phyloP scores from a whole-genome alignment of 306 rosid genomes.

The Malus orientalis region DNA sequence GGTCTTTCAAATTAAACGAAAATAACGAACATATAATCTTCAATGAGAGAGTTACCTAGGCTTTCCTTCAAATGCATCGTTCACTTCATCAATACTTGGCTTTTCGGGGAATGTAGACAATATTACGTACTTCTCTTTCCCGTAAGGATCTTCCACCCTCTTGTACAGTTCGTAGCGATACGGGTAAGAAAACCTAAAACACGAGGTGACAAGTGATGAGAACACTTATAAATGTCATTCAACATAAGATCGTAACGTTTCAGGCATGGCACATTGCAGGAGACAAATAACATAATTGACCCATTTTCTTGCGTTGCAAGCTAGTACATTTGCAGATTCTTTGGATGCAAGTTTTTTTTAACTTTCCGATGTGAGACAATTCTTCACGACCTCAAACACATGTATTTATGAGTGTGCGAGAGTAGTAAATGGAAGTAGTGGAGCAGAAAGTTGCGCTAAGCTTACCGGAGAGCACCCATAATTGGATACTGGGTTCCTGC shows the following conservation, averaged over 20 bases:
- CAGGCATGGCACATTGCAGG: not conserved
- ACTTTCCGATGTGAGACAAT: not conserved
- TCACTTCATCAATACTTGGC: conserved; percentile 64
- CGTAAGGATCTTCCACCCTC: conserved; percentile 66
- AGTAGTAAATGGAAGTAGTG: not conserved
- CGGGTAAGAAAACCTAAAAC: conserved; percentile 59
- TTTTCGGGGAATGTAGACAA: conserved; percentile 50
- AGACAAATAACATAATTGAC: no score
- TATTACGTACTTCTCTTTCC: conserved; percentile 64
- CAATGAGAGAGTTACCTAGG: conserved; percentile 36
- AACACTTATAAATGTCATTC: not conserved
- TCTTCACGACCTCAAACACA: not conserved
- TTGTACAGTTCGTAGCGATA: conserved; percentile 64
- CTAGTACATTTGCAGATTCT: no score
- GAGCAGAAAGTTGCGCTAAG: not conserved
- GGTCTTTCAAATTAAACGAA: not conserved
- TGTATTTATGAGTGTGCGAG: not conserved
- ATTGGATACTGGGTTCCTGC: conserved; percentile 96
- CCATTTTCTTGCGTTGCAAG: no score
- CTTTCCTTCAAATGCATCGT: conserved; percentile 64
- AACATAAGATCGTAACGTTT: not conserved
- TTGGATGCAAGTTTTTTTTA: not conserved
- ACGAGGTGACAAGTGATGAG: not conserved
- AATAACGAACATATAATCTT: not conserved
- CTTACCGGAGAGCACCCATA: conserved; percentile 85